phyloP scores from a whole-genome alignment of 768 basidiomycete genomes.

The Lactifluus echinatus region DNA sequence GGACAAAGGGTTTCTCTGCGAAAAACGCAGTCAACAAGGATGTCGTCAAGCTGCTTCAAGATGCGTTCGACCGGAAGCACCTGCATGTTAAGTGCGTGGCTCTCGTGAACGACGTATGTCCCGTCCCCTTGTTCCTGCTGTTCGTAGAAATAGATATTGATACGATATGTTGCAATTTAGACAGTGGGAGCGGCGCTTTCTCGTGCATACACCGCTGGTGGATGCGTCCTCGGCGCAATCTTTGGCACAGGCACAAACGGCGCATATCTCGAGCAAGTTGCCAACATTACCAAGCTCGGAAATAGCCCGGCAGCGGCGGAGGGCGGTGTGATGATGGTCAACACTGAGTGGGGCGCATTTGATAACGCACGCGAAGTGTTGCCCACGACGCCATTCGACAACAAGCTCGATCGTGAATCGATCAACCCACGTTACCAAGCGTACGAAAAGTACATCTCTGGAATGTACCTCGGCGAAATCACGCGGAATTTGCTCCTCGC shows the following conservation, averaged over 20 bases:
- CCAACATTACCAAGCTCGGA: slow-evolving; percentile 77
- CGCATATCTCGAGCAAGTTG: slow-evolving; percentile 85
- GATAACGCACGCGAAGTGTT: slow-evolving; percentile 86
- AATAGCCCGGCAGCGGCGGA: slow-evolving; percentile 48
- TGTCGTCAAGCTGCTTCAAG: slow-evolving; percentile 81
- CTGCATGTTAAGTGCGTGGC: slow-evolving; percentile 89
- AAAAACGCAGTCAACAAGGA: slow-evolving; percentile 86
- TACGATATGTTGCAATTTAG: slow-evolving; percentile 31
- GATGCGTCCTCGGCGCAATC: slow-evolving; percentile 82
- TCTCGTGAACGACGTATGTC: slow-evolving; percentile 87
- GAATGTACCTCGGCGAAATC: slow-evolving; percentile 98
- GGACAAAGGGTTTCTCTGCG: slow-evolving; percentile 95
- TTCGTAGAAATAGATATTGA: not conserved
- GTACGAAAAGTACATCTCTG: slow-evolving; percentile 97
- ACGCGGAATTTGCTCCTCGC: slow-evolving; percentile 77
- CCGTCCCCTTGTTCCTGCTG: not conserved
- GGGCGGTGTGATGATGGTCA: slow-evolving; percentile 85
- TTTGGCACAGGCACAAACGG: slow-evolving; percentile 99
- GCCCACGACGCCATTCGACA: slow-evolving; percentile 86
- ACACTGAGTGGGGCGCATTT: slow-evolving; percentile 98
- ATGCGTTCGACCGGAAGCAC: slow-evolving; percentile 86
- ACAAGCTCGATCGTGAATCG: slow-evolving; percentile 82
- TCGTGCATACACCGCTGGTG: slow-evolving; percentile 87
- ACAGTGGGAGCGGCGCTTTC: slow-evolving; percentile 94
- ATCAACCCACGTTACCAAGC: slow-evolving; percentile 92